A percentile compares a stretch with the other conserved stretches of the same genome.
These are phyloP conservation scores for Candida gorgasii DNA, from an alignment of 805 yeast genomes.

Conservation along the genomic window DNA sequence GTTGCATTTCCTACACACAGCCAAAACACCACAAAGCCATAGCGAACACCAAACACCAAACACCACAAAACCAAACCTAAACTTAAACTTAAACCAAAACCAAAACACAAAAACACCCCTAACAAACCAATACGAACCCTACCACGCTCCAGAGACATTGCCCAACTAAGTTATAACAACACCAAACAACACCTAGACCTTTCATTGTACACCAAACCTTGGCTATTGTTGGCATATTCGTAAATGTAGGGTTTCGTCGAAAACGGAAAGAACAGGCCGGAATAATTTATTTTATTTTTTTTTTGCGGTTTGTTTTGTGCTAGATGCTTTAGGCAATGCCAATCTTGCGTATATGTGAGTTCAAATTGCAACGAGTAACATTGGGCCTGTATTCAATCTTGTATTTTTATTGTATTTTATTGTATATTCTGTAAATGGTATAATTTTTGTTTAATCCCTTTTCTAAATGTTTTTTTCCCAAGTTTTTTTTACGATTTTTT, in stretches of 20 bases:
- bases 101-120: no score
- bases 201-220: neutral
- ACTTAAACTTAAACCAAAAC: no score
- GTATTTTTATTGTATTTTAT: conserved; percentile 3
- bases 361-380: neutral
- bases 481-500: neutral
- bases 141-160: no score
- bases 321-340: neutral
- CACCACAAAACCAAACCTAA: no score
- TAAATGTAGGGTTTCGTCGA: neutral
- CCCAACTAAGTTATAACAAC: no score
- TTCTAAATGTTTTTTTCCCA: neutral
- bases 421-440: conserved; percentile 1
- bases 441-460: neutral
- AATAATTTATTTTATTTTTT: neutral
- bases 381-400: neutral
- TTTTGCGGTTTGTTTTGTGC: neutral
- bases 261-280: neutral
- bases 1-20: no score
- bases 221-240: neutral
- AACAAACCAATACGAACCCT: no score
- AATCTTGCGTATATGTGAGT: neutral
- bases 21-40: no score
- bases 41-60: no score
- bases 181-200: no score